Base-by-base conservation (phyloP, 176 grass and related monocot genomes). In the Bromus sterilis region DNA sequence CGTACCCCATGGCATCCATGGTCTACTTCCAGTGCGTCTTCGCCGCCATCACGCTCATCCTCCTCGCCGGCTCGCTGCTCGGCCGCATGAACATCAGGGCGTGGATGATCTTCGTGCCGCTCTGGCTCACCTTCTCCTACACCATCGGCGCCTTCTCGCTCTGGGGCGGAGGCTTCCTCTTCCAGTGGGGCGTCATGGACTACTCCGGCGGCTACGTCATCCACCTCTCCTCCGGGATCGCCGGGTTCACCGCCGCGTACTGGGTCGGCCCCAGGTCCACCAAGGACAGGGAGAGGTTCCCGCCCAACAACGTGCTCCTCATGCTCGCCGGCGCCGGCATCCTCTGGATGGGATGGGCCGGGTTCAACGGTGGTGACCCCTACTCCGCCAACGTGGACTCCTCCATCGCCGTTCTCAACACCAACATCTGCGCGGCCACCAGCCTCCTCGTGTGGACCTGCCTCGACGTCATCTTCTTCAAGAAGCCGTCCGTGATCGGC, bases 91-190 rank as follows among this genome's bases (percentile, higher is more conserved):
- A 97, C 85, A 83, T 97, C 77, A 88, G 56, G 32, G 94, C 94
- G 0, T 97, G 94, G 94, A 97, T 97, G 87, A 26, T 94, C 56
- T 97, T 97, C 84, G 94, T 97, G 7, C 94, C 94, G 49, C 87
- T 97, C 26, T 97, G 94, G 94, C 89, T 97, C 80, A 97, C 94
- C 82, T 97, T 97, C 76, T 94, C 91, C 77, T 97, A 97, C 85
- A 97, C 94, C 72, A 55, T 97, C 71, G 94, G 94, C 12, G 94
- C 94, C 41, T 97, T 97, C 85, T 97, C 94, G 0, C 32, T 97
- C 44, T 97, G 94, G 94, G 94, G 94, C 57, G 94, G 94, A 2
- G 94, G 94, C 9, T 97, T 97, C 87, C 89, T 97, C 49, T 97
- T 92, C 89, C 94, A 97, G 23, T 97, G 94, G 94, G 94, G 94